Conservation (phyloP, 768 basidiomycete genomes). For the Filobasidium wieringae region DNA sequence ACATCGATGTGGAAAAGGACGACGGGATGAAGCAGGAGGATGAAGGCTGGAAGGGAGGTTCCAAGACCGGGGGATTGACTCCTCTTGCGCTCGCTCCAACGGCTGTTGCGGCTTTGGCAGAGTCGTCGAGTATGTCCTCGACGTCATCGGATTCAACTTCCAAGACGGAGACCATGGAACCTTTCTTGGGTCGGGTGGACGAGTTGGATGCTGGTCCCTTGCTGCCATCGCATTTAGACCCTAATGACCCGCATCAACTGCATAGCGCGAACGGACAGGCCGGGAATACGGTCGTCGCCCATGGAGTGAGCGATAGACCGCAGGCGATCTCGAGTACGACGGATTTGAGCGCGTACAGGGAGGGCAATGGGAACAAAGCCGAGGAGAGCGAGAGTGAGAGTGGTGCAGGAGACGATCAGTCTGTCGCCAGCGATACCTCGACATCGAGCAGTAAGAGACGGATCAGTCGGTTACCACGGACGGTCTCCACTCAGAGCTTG, state of each 20-base stretch:
- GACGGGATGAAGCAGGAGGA: not conserved
- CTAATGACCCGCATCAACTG: not conserved
- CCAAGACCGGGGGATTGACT: not conserved
- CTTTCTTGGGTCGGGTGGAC: constrained; percentile 36
- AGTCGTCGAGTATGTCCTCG: not conserved
- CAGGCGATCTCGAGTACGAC: constrained; percentile 34
- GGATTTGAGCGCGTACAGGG: not conserved
- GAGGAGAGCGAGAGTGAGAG: not conserved
- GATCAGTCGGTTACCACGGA: constrained; percentile 2
- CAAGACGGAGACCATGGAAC: constrained; percentile 26
- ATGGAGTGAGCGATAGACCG: constrained; percentile 35
- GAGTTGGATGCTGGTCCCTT: constrained; percentile 38
- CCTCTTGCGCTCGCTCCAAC: not conserved
- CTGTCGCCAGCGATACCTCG: not conserved
- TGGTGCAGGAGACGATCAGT: not conserved
- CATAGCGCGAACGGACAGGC: constrained; percentile 21
- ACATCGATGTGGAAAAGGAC: too few relatives aligned
- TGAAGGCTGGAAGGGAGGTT: not conserved
- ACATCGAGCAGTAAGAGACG: not conserved
- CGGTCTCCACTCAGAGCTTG: constrained; percentile 1
- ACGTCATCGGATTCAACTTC: not conserved
- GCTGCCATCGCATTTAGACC: not conserved
- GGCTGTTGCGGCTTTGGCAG: not conserved
- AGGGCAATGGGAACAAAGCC: not conserved
- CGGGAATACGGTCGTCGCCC: constrained; percentile 33